These are phyloP conservation scores for Saraca asoca DNA, from an alignment of 331 rosid genomes.

Conservation along the genomic window DNA sequence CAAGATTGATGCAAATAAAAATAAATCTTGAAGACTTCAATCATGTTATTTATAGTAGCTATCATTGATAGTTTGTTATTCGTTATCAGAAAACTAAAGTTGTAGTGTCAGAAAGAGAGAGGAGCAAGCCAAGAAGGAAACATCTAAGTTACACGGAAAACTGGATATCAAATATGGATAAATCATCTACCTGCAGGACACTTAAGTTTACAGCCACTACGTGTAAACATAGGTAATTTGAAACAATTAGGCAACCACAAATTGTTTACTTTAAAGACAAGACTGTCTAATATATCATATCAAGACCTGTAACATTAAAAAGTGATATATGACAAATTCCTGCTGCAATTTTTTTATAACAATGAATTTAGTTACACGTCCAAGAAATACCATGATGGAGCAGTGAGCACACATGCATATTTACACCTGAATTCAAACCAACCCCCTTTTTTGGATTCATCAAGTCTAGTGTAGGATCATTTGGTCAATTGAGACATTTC, in stretches of 20 bases:
- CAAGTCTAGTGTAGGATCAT: not conserved
- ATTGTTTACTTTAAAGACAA: constrained; percentile 4
- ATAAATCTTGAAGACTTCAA: not conserved
- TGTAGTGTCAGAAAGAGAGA: not conserved
- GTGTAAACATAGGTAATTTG: not conserved
- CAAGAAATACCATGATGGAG: no score
- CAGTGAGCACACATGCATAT: not conserved
- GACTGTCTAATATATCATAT: not conserved
- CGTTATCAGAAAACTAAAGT: constrained; percentile 8
- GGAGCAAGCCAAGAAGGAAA: constrained; percentile 6
- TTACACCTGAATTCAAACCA: not conserved
- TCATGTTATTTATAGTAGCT: constrained; percentile 13
- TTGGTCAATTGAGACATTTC: not conserved
- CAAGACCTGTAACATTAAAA: not conserved
- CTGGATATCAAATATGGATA: not conserved
- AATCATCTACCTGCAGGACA: not conserved
- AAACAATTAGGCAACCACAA: constrained; percentile 11
- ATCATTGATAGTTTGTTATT: constrained; percentile 2
- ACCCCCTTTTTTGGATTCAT: not conserved
- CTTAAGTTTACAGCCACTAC: constrained; percentile 14
- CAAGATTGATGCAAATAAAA: constrained; percentile 19
- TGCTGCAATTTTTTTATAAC: not conserved
- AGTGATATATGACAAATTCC: not conserved
- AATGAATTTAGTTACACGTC: no score
- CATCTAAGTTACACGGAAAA: not conserved